These are phyloP conservation scores for Calonectria fujianensis DNA, from an alignment of 2,329 filamentous ascomycete species.

Conservation along the genomic window DNA sequence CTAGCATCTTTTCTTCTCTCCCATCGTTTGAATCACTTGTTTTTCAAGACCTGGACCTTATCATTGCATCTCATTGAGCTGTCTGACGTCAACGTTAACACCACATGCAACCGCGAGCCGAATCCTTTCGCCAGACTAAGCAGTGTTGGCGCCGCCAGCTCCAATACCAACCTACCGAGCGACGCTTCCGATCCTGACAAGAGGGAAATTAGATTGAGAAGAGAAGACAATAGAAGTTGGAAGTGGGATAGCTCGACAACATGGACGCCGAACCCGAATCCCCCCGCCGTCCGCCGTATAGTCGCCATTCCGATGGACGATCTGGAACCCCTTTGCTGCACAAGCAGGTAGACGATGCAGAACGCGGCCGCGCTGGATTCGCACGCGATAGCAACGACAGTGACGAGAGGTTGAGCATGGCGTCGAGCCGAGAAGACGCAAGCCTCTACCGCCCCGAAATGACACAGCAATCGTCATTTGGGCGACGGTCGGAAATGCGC, in stretches of 20 bases:
- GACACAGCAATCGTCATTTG: conserved; percentile 54
- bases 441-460: conserved; percentile 55
- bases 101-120: conserved; percentile 55
- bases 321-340: conserved; percentile 65
- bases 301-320: conserved; percentile 68
- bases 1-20: conserved; percentile 36
- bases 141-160: conserved; percentile 52
- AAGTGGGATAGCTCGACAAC: conserved; percentile 55
- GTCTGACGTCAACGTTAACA: conserved; percentile 35
- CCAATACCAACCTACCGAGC: conserved; percentile 51
- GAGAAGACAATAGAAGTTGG: conserved; percentile 54
- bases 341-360: conserved; percentile 57
- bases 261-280: conserved; percentile 63
- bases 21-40: conserved; percentile 37
- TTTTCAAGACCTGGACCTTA: not conserved
- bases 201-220: conserved; percentile 55
- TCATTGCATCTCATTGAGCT: not conserved
- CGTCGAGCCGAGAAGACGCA: conserved; percentile 50
- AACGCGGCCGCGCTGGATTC: conserved; percentile 52
- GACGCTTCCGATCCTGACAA: conserved; percentile 55
- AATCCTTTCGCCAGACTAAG: conserved; percentile 50
- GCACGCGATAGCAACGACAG: conserved; percentile 41
- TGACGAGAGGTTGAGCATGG: conserved; percentile 44
- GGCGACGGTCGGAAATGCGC: conserved; percentile 79
- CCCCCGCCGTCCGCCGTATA: conserved; percentile 65